Evolutionary conservation across 331 rosid genomes (phyloP).

Genomic region (Cucumis variabilis): DNA sequence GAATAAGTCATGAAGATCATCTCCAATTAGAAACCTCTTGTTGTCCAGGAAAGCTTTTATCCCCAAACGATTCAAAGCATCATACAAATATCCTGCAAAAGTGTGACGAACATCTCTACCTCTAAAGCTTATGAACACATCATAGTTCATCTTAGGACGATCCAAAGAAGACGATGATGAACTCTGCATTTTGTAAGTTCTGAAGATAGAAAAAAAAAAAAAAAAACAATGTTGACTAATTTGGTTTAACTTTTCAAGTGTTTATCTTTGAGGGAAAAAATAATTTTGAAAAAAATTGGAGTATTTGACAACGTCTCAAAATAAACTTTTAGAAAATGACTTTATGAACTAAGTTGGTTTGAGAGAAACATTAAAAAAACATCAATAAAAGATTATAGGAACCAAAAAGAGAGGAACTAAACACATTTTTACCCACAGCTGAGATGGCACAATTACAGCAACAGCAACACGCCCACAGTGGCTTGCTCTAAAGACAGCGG

Average conservation of each 20-base stretch:
- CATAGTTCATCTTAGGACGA: background rate
- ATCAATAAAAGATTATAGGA: background rate
- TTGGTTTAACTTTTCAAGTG: too few species aligned
- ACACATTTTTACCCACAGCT: background rate
- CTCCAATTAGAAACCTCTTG: background rate
- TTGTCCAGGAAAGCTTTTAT: constrained; percentile 18
- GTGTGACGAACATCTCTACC: constrained; percentile 10
- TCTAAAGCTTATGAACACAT: constrained; percentile 34
- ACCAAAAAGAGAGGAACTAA: background rate
- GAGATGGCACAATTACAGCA: background rate
- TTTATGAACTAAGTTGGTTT: background rate
- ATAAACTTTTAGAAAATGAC: too few species aligned
- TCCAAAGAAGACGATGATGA: background rate
- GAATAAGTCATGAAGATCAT: background rate
- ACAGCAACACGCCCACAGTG: background rate
- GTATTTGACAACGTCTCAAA: background rate
- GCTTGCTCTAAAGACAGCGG: background rate
- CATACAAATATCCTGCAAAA: constrained; percentile 22
- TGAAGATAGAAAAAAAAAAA: background rate
- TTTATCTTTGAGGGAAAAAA: background rate
- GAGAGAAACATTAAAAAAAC: background rate
- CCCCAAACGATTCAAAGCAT: background rate
- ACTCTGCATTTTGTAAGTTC: background rate
- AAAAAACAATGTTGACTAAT: background rate
- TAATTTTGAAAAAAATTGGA: background rate